Base-by-base conservation (phyloP, 768 basidiomycete genomes). In the Vararia minispora region DNA sequence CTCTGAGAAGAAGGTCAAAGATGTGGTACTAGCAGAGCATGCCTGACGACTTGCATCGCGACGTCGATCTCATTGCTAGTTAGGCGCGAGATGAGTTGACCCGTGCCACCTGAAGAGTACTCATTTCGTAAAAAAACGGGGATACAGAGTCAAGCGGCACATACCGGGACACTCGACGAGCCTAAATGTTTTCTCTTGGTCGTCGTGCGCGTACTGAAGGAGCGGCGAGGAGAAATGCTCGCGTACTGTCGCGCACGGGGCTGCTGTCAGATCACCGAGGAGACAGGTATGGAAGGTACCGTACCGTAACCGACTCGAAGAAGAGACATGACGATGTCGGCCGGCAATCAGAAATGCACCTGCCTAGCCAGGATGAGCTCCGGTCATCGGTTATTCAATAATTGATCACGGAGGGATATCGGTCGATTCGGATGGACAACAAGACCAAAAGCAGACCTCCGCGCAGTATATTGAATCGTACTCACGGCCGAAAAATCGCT, bases 141-240 rank as follows among this genome's bases (percentile, higher is more conserved):
- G n/a, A n/a, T n/a, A 21, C 18, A 13, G 2, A n/a, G 11, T 11
- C 13, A 29, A 39, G 29, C 29, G 5, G 6, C 16, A 43, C 71
- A 32, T 53, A 87, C 86, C 83, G 7, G 91, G 91, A 57, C 91
- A 95, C 62, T 89, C 87, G 12, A 92, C 74, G 6, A 97, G 68
- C 4, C 71, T 74, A 55, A 97, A 89, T 0, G 85, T 82, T 55
- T 72, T 62, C 5, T 72, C 74, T 16, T 68, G 62, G 50, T 94
- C 86, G 7, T 57, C 63, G 17, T 72, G 74, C 2, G 79, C 76
- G 51, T 80, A 87, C 54, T 94, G 91, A 2, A 98, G 73, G 12
- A 99, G 66, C 0, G 94, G 94, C 1, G 86, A 84, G 12, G 84
- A 86, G 60, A 97, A 97, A 57, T 95, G 91, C 53, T 89, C 86